These are phyloP conservation scores for Coemansia furcata DNA, from an alignment of 192 early-diverging fungal species.

Conservation along the genomic window DNA sequence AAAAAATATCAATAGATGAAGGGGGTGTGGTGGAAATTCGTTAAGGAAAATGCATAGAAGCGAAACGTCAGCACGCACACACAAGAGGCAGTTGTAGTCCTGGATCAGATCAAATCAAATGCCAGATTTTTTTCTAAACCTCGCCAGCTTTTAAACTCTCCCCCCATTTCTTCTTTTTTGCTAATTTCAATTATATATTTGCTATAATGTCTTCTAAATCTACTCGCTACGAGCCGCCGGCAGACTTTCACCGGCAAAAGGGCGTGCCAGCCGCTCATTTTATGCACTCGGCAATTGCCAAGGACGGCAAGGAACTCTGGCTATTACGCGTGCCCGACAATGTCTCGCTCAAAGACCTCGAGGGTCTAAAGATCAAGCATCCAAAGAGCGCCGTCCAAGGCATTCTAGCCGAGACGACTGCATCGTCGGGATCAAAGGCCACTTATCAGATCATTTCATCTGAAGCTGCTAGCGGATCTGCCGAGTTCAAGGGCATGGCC, in stretches of 20 bases:
- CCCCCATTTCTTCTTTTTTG: neutral
- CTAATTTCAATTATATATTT: neutral
- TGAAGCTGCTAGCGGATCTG: neutral
- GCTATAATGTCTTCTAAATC: neutral
- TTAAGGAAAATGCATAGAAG: neutral
- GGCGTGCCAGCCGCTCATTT: slow-evolving; percentile 14
- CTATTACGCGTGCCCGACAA: slow-evolving; percentile 47
- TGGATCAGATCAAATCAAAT: slow-evolving; percentile 2
- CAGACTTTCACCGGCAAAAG: slow-evolving; percentile 18
- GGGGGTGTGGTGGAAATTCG: neutral
- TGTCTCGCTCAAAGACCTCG: slow-evolving; percentile 27
- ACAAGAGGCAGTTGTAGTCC: neutral
- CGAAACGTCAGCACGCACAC: neutral
- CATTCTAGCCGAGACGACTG: slow-evolving; percentile 13
- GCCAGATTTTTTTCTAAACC: neutral
- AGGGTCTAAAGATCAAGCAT: slow-evolving; percentile 40
- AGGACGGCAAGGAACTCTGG: slow-evolving; percentile 44
- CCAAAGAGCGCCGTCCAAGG: slow-evolving; percentile 26
- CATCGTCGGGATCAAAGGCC: neutral
- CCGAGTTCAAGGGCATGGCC: slow-evolving; percentile 43
- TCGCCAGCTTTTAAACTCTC: neutral
- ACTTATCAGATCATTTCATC: slow-evolving; percentile 30
- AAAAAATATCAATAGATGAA: neutral
- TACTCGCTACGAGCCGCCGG: slow-evolving; percentile 33
- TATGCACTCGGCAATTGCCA: slow-evolving; percentile 5